Evolutionary conservation across 257 asterid species (phyloP), one percentile per base, ranked within the genome.

Genomic region (Capsicum pubescens): DNA sequence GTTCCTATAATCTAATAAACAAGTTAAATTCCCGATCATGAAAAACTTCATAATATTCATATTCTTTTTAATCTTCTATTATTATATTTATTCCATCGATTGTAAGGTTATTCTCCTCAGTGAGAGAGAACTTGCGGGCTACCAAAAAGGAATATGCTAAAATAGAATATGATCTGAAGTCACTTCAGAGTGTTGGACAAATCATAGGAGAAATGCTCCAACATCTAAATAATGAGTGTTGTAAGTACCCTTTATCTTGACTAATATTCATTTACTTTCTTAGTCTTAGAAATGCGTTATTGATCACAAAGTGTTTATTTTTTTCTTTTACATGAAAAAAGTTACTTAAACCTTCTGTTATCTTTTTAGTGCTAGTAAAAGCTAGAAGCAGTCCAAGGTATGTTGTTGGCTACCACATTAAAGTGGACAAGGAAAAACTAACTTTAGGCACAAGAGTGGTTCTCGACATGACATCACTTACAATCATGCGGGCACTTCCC

Each of bases 171-270:
- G 99, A 96, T 89, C 85, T 96, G 89, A 96, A 96, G 94, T 91
- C 99, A 54, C 96, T 96, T 83, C 99, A 96, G 89, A 96, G 98
- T 83, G 99, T 96, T 85, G 99, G 99, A n/a, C 99, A 96, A 91
- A 96, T 96, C 89, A 93, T 96, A 12, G 99, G 99, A 15, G 98
- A 96, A 88, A 98, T 96, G 82, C 97, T 96, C 70, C 90, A 98
- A 87, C 98, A 98, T 17, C 93, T 95, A 86, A 98, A 93, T 89
- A 93, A 91, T 84, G 98, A 95, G 82, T 95, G 98, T 84, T 90
- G 98, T 95, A 91, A 93, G 88, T 57, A 32, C 74, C 84, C 80
- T 85, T n/a, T 39, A 84, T 78, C 77, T 63, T 64, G 21, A 63
- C 12, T 67, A 85, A 64, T 3, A 69, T 56, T 77, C 57, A 16